phyloP scores from a whole-genome alignment of 1,284 basidiomycete species.

The Xerocomus amazonicus region DNA sequence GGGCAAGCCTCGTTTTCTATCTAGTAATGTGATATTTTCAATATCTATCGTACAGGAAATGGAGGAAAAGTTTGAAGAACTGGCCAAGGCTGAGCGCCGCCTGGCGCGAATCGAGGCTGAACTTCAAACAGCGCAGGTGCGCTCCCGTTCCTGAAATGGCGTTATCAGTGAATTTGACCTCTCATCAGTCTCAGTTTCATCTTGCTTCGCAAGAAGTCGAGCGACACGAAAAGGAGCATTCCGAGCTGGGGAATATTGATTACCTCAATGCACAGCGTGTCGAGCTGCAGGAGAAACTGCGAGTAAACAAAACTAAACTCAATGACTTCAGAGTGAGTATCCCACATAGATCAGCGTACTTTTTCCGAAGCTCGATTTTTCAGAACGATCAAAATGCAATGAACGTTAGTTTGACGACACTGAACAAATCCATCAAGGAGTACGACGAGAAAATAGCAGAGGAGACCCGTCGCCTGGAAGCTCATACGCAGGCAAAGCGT shows the following conservation, averaged over 20 bases:
- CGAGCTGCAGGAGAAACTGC: conserved; percentile 44
- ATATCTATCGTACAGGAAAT: conserved; percentile 42
- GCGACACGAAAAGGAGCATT: conserved; percentile 45
- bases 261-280: conserved; percentile 46
- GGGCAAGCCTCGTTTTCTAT: conserved; percentile 36
- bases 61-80: conserved; percentile 47
- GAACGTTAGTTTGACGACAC: conserved; percentile 37
- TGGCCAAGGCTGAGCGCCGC: conserved; percentile 44
- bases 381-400: conserved; percentile 50
- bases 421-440: conserved; percentile 46
- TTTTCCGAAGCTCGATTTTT: conserved; percentile 1
- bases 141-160: conserved; percentile 7
- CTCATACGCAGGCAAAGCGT: conserved; percentile 57
- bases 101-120: conserved; percentile 51
- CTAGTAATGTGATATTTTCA: not conserved
- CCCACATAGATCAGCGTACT: not conserved
- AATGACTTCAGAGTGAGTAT: conserved; percentile 43
- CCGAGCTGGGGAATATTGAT: conserved; percentile 50
- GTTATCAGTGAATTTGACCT: not conserved
- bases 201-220: conserved; percentile 46
- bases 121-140: conserved; percentile 47
- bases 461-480: conserved; percentile 54
- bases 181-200: conserved; percentile 38
- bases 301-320: conserved; percentile 45
- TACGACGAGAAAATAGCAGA: conserved; percentile 51